A percentile compares a stretch with the other conserved stretches of the same genome.
phyloP scores from a whole-genome alignment of 345 rosid genomes.

The Salix arbutifolia region DNA sequence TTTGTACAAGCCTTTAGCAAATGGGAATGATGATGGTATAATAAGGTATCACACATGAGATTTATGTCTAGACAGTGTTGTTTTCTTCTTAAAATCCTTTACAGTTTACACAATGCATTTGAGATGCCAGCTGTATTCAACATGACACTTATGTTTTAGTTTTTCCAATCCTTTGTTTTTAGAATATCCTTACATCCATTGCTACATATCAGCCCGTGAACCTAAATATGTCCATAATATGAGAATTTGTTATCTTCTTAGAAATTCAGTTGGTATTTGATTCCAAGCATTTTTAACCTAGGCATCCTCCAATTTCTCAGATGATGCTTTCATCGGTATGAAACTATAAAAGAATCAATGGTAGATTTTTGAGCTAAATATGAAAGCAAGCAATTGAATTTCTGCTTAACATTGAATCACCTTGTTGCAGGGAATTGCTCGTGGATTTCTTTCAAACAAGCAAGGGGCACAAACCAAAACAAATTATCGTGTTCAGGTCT shows the following conservation, averaged over 20 bases:
- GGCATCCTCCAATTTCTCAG: background rate
- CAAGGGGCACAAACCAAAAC: conserved; percentile 52
- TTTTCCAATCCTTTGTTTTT: background rate
- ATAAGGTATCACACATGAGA: conserved; percentile 46
- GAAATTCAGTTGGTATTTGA: background rate
- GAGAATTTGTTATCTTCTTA: background rate
- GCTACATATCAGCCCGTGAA: too few species aligned
- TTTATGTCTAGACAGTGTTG: background rate
- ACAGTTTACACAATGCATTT: too few species aligned
- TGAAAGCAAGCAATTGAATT: background rate
- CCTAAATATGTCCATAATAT: background rate
- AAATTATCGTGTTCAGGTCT: conserved; percentile 83
- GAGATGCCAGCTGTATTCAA: background rate
- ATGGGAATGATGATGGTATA: conserved; percentile 70
- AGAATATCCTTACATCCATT: too few species aligned
- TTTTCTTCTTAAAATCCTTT: too few species aligned
- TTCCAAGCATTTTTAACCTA: background rate
- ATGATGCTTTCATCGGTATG: background rate
- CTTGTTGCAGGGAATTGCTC: conserved; percentile 55
- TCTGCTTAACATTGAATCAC: conserved; percentile 2
- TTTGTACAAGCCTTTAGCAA: conserved; percentile 56
- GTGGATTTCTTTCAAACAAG: conserved; percentile 62
- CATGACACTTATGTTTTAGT: background rate
- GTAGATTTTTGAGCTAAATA: background rate
- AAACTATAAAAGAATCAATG: background rate